phyloP scores from a whole-genome alignment of 176 grass and related monocot species.

The Zea luxurians region DNA sequence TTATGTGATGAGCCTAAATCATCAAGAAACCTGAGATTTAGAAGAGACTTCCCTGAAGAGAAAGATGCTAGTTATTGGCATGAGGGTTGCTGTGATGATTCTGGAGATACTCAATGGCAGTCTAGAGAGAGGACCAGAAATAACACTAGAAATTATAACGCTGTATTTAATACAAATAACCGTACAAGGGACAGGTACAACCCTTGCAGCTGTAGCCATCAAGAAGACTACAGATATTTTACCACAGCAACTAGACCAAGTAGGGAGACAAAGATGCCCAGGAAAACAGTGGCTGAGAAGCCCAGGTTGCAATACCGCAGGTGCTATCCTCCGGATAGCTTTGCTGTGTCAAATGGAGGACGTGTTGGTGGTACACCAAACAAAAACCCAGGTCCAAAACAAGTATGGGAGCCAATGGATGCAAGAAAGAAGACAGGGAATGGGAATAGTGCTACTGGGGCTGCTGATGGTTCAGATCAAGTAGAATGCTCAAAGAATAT shows the following conservation, averaged over 20 bases:
- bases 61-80: conserved; percentile 43
- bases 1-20: conserved; percentile 63
- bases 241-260: conserved; percentile 25
- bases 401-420: conserved; percentile 90
- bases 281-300: conserved; percentile 46
- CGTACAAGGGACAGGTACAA: conserved; percentile 54
- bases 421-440: conserved; percentile 54
- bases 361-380: conserved; percentile 46
- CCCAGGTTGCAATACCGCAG: conserved; percentile 65
- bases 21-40: conserved; percentile 53
- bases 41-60: conserved; percentile 43
- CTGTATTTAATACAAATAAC: conserved; percentile 36
- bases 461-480: conserved; percentile 17
- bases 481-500: conserved; percentile 30
- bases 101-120: conserved; percentile 38
- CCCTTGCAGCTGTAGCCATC: conserved; percentile 59
- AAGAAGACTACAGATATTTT: conserved; percentile 57
- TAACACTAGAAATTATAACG: conserved; percentile 46
- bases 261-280: conserved; percentile 50
- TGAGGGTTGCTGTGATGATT: conserved; percentile 34
- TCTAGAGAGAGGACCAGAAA: conserved; percentile 52
- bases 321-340: conserved; percentile 52
- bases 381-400: conserved; percentile 58
- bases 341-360: conserved; percentile 38
- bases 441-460: background rate